Base-by-base conservation (phyloP, 148 eudicot genomes). In the Pharnaceum exiguum region DNA sequence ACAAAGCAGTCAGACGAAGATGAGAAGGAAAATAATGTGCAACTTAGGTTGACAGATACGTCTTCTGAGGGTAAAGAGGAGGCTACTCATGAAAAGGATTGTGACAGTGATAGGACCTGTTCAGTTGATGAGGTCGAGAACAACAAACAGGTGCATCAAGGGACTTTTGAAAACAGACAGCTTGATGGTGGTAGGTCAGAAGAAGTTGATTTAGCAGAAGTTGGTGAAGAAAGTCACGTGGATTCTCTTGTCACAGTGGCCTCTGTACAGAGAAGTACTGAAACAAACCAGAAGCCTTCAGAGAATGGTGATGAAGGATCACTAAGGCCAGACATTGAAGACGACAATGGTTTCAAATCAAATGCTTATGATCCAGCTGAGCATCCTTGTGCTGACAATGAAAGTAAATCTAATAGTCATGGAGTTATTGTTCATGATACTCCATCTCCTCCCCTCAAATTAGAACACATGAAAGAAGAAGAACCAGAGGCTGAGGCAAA, bases 371-470 rank as follows among this genome's bases (percentile, higher is more conserved):
- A 51, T 22, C 36, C 64, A 28, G 18, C 47, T 23, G 62, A 57
- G 28, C 31, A 46, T 56, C 47, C 27, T 13, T 18, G 37, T 50
- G 45, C 36, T n/a, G 65, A 19, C 16, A 55, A 31, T 67, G 64
- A 62, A 49, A 21, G 51, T 67, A 19, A 49, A 22, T 42, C 55
- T 25, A 23, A 51, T 18, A 46, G 46, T 45, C 54, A 46, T 27
- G 17, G 22, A 42, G 63, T 15, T 36, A 26, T 28, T 22, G 49
- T 37, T 59, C 39, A 47, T 36, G 29, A 6, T 25, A n/a, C 30
- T 50, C 59, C 21, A 40, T 47, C 63, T 39, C 36, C 77, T 55
- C n/a, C 72, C 38, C 31, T 59, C 46, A 67, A 61, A 59, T 40
- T 21, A 18, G 68, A 67, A 24, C 45, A 37, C 3, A 29, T 55